Percentiles rank a stretch among this genome's conserved stretches.
Conservation (phyloP, 345 rosid genomes). For the Luvunga scandens region DNA sequence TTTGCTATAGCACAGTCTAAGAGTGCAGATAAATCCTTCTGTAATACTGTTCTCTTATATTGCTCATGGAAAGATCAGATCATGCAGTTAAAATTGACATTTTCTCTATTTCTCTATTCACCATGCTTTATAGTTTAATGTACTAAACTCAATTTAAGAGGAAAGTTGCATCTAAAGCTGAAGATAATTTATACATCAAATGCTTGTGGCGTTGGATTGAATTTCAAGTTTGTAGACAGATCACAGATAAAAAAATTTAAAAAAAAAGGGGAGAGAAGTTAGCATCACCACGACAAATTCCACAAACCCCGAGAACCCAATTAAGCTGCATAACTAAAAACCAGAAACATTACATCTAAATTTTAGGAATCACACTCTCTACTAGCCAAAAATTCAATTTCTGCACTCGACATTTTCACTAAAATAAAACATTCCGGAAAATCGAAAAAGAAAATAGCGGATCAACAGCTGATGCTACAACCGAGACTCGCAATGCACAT, state of each 20-base stretch:
- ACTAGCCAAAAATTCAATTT: not conserved
- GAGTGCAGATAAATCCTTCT: not conserved
- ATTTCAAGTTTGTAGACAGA: not conserved
- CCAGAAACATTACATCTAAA: not conserved
- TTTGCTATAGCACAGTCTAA: not conserved
- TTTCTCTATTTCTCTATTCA: not conserved
- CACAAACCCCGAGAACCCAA: constrained; percentile 2
- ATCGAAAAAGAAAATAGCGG: not conserved
- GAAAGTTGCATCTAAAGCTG: not conserved
- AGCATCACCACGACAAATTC: constrained; percentile 7
- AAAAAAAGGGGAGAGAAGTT: not conserved
- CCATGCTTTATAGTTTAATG: not conserved
- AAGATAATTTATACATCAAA: not conserved
- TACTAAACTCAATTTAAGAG: not conserved
- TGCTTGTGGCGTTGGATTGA: not conserved
- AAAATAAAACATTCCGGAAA: not conserved
- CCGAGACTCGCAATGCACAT: not conserved
- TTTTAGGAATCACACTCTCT: not conserved
- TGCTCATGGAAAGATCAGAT: not conserved
- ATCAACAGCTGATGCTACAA: not conserved
- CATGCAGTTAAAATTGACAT: not conserved
- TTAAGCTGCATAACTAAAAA: not conserved
- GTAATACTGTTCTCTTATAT: not conserved
- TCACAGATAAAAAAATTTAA: not conserved
- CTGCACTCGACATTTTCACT: not conserved